A percentile compares a stretch with the other conserved stretches of the same genome.
Evolutionary conservation across 2,329 filamentous ascomycete genomes (phyloP).

Genomic region (Aureobasidium sp.): DNA sequence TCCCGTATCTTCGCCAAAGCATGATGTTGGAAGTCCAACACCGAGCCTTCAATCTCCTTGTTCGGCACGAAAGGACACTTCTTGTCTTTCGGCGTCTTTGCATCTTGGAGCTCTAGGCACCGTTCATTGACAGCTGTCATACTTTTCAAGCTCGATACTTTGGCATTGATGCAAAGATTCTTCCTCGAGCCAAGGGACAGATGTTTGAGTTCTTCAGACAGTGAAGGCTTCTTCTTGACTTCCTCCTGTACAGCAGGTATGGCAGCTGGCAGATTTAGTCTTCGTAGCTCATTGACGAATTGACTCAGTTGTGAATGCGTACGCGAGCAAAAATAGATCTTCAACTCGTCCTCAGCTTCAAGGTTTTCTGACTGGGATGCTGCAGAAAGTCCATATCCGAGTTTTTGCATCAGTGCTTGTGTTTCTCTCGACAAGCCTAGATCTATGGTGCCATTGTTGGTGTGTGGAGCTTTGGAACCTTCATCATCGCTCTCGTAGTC

Average conservation of each 20-base stretch:
- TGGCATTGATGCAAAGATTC: constrained; percentile 80
- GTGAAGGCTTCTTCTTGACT: constrained; percentile 12
- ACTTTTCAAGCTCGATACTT: constrained; percentile 61
- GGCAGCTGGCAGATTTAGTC: constrained; percentile 68
- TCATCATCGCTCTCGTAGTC: constrained; percentile 63
- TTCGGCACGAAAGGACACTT: constrained; percentile 70
- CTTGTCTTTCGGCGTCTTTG: constrained; percentile 51
- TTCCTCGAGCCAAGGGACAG: constrained; percentile 79
- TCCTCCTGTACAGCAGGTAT: constrained; percentile 29
- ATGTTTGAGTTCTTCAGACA: constrained; percentile 63
- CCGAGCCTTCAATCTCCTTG: constrained; percentile 63
- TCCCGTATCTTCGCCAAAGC: constrained; percentile 78
- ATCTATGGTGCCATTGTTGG: constrained; percentile 16
- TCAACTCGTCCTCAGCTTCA: constrained; percentile 58
- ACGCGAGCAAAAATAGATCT: constrained; percentile 87
- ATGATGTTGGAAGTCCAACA: constrained; percentile 77
- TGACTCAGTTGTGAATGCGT: constrained; percentile 89
- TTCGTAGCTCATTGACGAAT: constrained; percentile 72
- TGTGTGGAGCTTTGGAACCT: constrained; percentile 17
- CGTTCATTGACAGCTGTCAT: constrained; percentile 84
- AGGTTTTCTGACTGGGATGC: constrained; percentile 35
- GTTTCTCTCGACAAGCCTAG: constrained; percentile 64
- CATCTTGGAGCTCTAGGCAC: constrained; percentile 82
- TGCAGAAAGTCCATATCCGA: constrained; percentile 20
- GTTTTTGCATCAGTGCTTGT: constrained; percentile 60